phyloP scores from a whole-genome alignment of 2,329 filamentous ascomycete species.

The Diplodia corticola region DNA sequence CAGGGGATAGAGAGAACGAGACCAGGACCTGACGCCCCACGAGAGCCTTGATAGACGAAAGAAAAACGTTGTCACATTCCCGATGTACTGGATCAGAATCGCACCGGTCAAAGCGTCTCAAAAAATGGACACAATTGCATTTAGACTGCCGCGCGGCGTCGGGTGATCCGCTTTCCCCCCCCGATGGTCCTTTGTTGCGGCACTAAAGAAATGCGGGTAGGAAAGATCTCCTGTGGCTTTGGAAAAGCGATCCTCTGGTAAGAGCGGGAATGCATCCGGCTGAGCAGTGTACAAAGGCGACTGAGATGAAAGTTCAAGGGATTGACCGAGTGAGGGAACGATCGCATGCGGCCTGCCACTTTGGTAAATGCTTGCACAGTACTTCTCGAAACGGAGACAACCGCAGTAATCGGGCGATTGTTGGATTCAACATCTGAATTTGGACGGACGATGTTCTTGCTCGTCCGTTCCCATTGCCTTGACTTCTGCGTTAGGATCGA shows the following conservation, averaged over 20 bases:
- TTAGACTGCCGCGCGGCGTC: not conserved
- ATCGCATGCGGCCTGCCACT: not conserved
- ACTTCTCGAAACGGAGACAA: not conserved
- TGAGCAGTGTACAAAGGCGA: not conserved
- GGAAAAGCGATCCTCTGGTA: not conserved
- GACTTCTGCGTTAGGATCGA: not conserved
- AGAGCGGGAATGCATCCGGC: not conserved
- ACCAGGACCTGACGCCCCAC: not conserved
- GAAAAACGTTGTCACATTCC: not conserved
- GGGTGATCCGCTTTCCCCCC: not conserved
- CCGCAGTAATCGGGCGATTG: not conserved
- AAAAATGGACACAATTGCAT: not conserved
- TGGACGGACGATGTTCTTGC: not conserved
- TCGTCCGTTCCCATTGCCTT: not conserved
- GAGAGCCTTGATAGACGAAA: not conserved
- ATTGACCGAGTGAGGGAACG: not conserved
- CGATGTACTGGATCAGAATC: not conserved
- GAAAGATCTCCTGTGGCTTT: not conserved
- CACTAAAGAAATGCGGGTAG: not conserved
- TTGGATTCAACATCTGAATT: not conserved
- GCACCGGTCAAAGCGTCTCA: not conserved
- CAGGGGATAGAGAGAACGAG: not conserved
- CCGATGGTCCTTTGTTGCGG: not conserved
- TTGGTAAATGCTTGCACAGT: not conserved
- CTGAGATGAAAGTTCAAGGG: not conserved